phyloP scores from a whole-genome alignment of 495 filamentous ascomycete genomes.

The Annulohypoxylon maeteangense region DNA sequence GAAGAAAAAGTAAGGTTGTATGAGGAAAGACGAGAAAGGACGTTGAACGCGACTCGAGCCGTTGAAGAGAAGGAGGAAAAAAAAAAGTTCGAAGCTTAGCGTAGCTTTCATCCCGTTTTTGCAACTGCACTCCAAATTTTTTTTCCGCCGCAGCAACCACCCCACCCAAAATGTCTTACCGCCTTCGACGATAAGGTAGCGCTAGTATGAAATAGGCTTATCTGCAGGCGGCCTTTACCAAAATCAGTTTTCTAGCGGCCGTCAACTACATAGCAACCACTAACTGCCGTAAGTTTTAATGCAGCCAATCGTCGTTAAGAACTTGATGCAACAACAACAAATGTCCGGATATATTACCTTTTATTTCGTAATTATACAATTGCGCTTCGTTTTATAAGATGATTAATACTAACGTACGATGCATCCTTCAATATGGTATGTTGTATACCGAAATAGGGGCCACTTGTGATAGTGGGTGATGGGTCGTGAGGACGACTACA shows the following conservation, averaged over 20 bases:
- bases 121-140: slow-evolving; percentile 37
- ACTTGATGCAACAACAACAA: slow-evolving; percentile 37
- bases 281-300: slow-evolving; percentile 2
- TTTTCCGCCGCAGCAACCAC: slow-evolving; percentile 38
- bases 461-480: not conserved
- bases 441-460: not conserved
- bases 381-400: not conserved
- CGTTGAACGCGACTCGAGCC: slow-evolving; percentile 44
- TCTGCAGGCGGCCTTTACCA: slow-evolving; percentile 19
- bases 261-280: slow-evolving; percentile 7
- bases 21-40: slow-evolving; percentile 18
- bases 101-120: slow-evolving; percentile 18
- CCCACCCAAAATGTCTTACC: slow-evolving; percentile 34
- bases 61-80: slow-evolving; percentile 39
- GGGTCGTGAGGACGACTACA: not conserved
- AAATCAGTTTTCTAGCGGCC: not conserved
- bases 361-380: not conserved
- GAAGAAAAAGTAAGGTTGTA: slow-evolving; percentile 4
- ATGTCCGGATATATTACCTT: not conserved
- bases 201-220: slow-evolving; percentile 35
- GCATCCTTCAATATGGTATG: not conserved
- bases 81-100: slow-evolving; percentile 37
- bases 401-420: not conserved
- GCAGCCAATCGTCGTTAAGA: slow-evolving; percentile 14
- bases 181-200: slow-evolving; percentile 29